Evolutionary conservation across 208 protist genomes (phyloP), one percentile per base, ranked within the genome.

Genomic region (Naegleria lovaniensis): DNA sequence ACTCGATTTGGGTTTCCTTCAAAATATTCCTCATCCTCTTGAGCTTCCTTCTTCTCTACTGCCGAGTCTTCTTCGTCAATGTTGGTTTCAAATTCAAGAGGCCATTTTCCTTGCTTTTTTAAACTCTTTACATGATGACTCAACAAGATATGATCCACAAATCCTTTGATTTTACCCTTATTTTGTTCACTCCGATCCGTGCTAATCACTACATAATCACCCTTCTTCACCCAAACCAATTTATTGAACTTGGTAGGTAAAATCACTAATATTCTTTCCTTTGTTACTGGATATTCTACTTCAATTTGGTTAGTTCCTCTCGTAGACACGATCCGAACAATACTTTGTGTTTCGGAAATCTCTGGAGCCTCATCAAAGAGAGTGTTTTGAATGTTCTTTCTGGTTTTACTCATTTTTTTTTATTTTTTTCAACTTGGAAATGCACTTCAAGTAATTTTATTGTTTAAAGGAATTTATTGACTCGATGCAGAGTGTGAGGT

Each of bases 241-340:
- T 88, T 91, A 36, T 92, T 83, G 19, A 92, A 92, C 76, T 83
- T 88, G 33, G 89, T 59, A 4, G 91, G 91, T 25, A 92, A 38
- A 9, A 90, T 41, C 25, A 88, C 67, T 0, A 92, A 25, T 38
- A 90, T 86, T 55, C 83, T 58, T n/a, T 92, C 59, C 16, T 41
- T 36, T 25, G 51, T 79, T 79, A 25, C 55, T 43, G 67, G 52
- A 88, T 48, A 86, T 83, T 89, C 91, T 6, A 92, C 91, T 38
- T 92, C 40, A 33, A 90, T 79, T 87, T 91, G 87, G 33, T 88
- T 90, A 4, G 40, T 88, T 51, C 85, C 79, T n/a, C 55, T 40
- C 7, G n/a, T 79, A n/a, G 33, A 5, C 5, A 79, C 33, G 33
- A 90, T 36, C 19, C 48, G 13, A 4, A 90, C 87, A 51, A 90